Percentiles rank a stretch among this genome's conserved stretches.
Evolutionary conservation across 352 stramenopile genomes (phyloP).

Genomic region (Globisporangium takayamanum): DNA sequence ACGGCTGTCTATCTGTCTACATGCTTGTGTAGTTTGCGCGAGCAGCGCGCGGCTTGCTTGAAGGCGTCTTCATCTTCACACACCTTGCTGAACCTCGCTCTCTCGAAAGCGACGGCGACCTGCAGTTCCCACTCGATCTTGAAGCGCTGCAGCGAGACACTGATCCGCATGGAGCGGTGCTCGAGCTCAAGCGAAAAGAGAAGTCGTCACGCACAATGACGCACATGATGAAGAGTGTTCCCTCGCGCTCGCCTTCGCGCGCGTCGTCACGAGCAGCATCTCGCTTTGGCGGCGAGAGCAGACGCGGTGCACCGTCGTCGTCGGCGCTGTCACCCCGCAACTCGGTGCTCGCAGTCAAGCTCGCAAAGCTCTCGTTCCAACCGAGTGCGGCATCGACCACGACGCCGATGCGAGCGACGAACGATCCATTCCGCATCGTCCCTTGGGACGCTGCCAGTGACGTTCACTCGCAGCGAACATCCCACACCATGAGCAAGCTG

Average conservation of each 20-base stretch:
- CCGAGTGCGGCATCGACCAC: slow-evolving; percentile 1
- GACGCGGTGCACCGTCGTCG: neutral
- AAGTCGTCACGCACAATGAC: slow-evolving; percentile 11
- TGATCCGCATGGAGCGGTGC: slow-evolving; percentile 4
- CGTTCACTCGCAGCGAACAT: neutral
- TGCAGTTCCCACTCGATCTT: slow-evolving; percentile 6
- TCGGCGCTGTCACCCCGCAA: slow-evolving; percentile 15
- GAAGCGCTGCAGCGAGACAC: slow-evolving; percentile 1
- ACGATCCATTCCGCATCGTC: slow-evolving; percentile 8
- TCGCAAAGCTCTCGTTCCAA: slow-evolving; percentile 23
- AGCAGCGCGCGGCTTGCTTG: slow-evolving; percentile 4
- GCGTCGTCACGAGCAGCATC: slow-evolving; percentile 28
- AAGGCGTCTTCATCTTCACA: slow-evolving; percentile 4
- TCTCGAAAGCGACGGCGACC: slow-evolving; percentile 1
- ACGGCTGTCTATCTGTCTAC: neutral
- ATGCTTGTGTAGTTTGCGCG: slow-evolving; percentile 1
- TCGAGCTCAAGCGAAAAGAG: slow-evolving; percentile 6
- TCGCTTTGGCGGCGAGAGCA: slow-evolving; percentile 18
- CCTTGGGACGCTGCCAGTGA: slow-evolving; percentile 14
- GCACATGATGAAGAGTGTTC: slow-evolving; percentile 6
- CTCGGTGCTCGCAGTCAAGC: slow-evolving; percentile 20
- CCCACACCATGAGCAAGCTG: neutral
- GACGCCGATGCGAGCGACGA: neutral
- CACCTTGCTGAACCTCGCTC: neutral
- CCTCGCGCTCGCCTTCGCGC: slow-evolving; percentile 17